A percentile compares a stretch with the other conserved stretches of the same genome.
These are phyloP conservation scores for Saccharomycopsis sp. DNA, from an alignment of 805 yeast genomes.

Conservation along the genomic window DNA sequence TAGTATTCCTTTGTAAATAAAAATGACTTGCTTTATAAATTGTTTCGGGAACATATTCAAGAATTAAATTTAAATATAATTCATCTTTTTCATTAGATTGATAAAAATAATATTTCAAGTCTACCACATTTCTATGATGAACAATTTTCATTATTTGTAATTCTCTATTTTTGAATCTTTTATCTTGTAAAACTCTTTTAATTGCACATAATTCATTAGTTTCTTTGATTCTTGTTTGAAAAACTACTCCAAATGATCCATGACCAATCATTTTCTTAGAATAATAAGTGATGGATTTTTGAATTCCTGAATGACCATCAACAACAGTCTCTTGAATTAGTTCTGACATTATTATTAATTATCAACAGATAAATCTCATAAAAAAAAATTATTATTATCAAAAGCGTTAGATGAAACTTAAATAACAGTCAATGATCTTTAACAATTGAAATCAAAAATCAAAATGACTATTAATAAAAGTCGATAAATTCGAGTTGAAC, in stretches of 20 bases:
- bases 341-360: too few relatives aligned
- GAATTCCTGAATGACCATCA: conserved; percentile 61
- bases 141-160: conserved; percentile 89
- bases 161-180: conserved; percentile 88
- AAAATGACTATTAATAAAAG: too few relatives aligned
- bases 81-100: conserved; percentile 61
- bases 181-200: conserved; percentile 93
- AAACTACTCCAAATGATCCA: conserved; percentile 99
- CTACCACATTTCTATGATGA: conserved; percentile 79
- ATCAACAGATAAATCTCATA: too few relatives aligned
- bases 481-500: too few relatives aligned
- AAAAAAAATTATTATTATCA: too few relatives aligned
- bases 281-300: conserved; percentile 57
- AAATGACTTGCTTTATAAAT: conserved; percentile 83
- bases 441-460: too few relatives aligned
- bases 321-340: conserved; percentile 44
- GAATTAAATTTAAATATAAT: conserved; percentile 76
- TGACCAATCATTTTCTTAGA: conserved; percentile 91
- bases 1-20: conserved; percentile 58
- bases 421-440: too few relatives aligned
- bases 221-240: conserved; percentile 70
- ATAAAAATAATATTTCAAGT: conserved; percentile 78
- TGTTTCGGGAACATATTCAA: conserved; percentile 95
- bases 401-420: too few relatives aligned
- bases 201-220: conserved; percentile 79